Percentiles rank a stretch among this genome's conserved stretches.
These are phyloP conservation scores for Rhizoclosmatium sp. DNA, from an alignment of 192 early-diverging fungal genomes.

Conservation along the genomic window DNA sequence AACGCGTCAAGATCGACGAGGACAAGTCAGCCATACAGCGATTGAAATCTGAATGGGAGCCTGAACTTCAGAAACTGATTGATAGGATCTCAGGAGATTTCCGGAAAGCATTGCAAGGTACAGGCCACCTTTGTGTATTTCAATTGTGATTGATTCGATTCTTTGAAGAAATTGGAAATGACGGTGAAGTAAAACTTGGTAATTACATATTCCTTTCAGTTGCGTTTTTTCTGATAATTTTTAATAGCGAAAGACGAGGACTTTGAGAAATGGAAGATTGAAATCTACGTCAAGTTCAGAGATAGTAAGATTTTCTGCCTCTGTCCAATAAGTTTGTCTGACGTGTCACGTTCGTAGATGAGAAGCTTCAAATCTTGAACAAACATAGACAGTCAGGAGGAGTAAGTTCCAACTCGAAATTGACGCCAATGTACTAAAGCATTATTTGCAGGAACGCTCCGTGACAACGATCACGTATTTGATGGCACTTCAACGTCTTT, in stretches of 20 bases:
- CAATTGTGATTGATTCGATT: neutral
- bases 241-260: constrained; percentile 65
- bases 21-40: constrained; percentile 23
- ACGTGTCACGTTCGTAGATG: constrained; percentile 46
- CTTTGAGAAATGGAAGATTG: constrained; percentile 92
- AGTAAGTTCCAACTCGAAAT: constrained; percentile 49
- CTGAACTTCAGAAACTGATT: constrained; percentile 67
- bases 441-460: constrained; percentile 75
- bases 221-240: neutral
- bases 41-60: constrained; percentile 71
- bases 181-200: constrained; percentile 73
- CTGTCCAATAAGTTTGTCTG: too few relatives aligned
- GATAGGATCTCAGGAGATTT: constrained; percentile 73
- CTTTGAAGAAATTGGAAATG: constrained; percentile 74
- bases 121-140: neutral
- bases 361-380: constrained; percentile 83
- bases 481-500: constrained; percentile 89
- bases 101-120: constrained; percentile 73
- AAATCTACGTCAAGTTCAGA: constrained; percentile 95
- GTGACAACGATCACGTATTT: constrained; percentile 97
- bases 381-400: constrained; percentile 94
- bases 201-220: constrained; percentile 44
- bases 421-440: neutral
- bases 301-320: constrained; percentile 36
- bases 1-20: constrained; percentile 48